Base-by-base conservation (phyloP, 2,329 filamentous ascomycete genomes). In the Aspergillus versicolor region DNA sequence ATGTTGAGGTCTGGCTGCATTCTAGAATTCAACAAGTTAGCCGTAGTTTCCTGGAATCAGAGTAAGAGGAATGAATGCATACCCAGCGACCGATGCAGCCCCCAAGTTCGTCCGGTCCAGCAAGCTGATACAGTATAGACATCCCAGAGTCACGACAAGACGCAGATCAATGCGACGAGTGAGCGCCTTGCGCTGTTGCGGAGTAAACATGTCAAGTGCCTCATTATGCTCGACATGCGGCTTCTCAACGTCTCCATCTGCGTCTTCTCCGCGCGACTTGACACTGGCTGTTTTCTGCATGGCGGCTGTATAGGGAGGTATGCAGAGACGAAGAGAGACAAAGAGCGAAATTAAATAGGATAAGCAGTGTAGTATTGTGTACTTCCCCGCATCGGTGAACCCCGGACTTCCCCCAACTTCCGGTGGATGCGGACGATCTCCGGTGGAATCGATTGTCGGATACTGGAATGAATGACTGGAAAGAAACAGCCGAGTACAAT, bases 41-140 rank as follows among this genome's bases (percentile, higher is more conserved):
- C 42, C 37, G 24, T 41, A 27, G 13, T 7, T 4, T 43, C 30
- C 8, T 46, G 19, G 24, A 19, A 11, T 9, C 13, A 13, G 44
- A 7, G 5, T 3, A 43, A 30, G 9, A 11, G 9, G 9, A 30
- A 30, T 3, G 27, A 11, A 30, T 5, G 32, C 22, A n/a, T 47
- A 61, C 55, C 61, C 61, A 15, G 60, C 60, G 30, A 62, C 56
- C 17, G 53, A 55, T 19, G 62, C 62, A 49, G 49, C 56, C 17
- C 57, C 62, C 12, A 63, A 13, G 49, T 63, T 61, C 6, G 56
- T 62, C 17, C 56, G 44, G 40, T 64, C 62, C 17, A 63, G 52
- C 52, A 61, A 32, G 40, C 56, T 61, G 32, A 61, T 52, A 5
- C 45, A 49, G 17, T 57, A 61, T 5, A 61, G 47, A 6, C 57